These are phyloP conservation scores for Coemansia sp. DNA, from an alignment of 192 early-diverging fungal genomes.

Conservation along the genomic window DNA sequence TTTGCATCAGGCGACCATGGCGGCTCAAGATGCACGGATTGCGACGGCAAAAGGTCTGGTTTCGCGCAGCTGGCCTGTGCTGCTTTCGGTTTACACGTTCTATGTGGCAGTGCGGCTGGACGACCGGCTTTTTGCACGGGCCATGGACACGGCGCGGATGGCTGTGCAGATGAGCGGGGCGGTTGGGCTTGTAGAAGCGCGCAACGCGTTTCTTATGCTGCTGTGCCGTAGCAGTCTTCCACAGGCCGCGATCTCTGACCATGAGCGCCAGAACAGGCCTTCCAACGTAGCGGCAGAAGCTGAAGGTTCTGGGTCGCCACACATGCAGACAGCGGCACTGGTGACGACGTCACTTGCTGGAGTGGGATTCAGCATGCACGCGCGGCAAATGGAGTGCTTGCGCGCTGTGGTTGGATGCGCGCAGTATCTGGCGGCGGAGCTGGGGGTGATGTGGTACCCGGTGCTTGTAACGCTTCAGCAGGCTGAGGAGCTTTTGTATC, in stretches of 20 bases:
- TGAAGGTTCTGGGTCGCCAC: background rate
- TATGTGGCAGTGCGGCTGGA: slow-evolving; percentile 76
- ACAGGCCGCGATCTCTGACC: slow-evolving; percentile 33
- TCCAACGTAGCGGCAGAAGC: background rate
- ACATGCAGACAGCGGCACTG: slow-evolving; percentile 16
- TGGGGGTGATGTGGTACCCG: slow-evolving; percentile 84
- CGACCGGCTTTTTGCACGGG: slow-evolving; percentile 73
- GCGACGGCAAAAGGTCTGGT: slow-evolving; percentile 69
- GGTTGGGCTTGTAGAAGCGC: slow-evolving; percentile 70
- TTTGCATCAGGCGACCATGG: background rate
- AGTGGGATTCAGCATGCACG: slow-evolving; percentile 57
- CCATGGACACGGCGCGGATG: slow-evolving; percentile 68
- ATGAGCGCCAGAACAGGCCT: slow-evolving; percentile 21
- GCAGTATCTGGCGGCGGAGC: slow-evolving; percentile 65
- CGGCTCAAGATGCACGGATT: background rate
- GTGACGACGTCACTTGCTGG: slow-evolving; percentile 21
- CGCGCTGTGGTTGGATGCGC: slow-evolving; percentile 71
- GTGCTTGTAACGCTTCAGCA: slow-evolving; percentile 86
- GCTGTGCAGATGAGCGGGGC: slow-evolving; percentile 81
- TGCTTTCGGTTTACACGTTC: slow-evolving; percentile 75
- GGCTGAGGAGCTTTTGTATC: slow-evolving; percentile 73
- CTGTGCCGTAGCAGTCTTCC: slow-evolving; percentile 87
- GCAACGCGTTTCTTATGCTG: slow-evolving; percentile 81
- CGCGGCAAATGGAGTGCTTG: slow-evolving; percentile 77
- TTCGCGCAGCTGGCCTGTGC: slow-evolving; percentile 73